Evolutionary conservation across 1,139 yeast genomes (phyloP).

Genomic region (Saccharomyces hybrid): DNA sequence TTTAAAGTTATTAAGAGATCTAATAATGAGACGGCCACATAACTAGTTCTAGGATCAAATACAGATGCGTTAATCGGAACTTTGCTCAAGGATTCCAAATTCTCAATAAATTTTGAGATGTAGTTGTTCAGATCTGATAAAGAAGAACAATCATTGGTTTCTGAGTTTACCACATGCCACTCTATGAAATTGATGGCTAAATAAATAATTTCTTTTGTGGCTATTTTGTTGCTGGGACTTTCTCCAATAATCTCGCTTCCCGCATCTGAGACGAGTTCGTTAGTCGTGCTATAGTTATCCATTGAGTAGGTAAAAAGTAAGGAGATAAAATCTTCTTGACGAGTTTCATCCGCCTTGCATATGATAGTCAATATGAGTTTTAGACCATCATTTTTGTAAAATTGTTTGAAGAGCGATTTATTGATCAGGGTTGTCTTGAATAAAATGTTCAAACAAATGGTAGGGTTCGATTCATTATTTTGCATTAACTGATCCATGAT

Average conservation of each 20-base stretch:
- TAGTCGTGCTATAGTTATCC: slow-evolving; percentile 7
- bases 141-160: not conserved
- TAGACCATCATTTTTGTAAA: slow-evolving; percentile 50
- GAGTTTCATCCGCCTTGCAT: slow-evolving; percentile 32
- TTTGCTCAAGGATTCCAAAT: slow-evolving; percentile 15
- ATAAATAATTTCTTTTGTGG: not conserved
- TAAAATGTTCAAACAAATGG: slow-evolving; percentile 44
- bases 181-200: not conserved
- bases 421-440: slow-evolving; percentile 46
- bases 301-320: slow-evolving; percentile 15
- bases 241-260: not conserved
- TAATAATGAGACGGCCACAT: slow-evolving; percentile 18
- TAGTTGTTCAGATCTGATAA: slow-evolving; percentile 13
- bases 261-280: not conserved
- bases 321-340: slow-evolving; percentile 22
- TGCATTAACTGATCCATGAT: slow-evolving; percentile 38
- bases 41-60: slow-evolving; percentile 17
- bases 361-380: slow-evolving; percentile 40
- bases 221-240: not conserved
- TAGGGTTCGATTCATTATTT: slow-evolving; percentile 36
- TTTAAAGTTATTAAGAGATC: slow-evolving; percentile 27
- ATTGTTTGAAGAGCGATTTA: slow-evolving; percentile 40
- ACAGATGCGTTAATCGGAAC: slow-evolving; percentile 13
- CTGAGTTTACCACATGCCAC: not conserved
- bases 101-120: slow-evolving; percentile 15